Evolutionary conservation across 306 rosid genomes (phyloP).

Genomic region (Psophocarpus tetragonolobus): DNA sequence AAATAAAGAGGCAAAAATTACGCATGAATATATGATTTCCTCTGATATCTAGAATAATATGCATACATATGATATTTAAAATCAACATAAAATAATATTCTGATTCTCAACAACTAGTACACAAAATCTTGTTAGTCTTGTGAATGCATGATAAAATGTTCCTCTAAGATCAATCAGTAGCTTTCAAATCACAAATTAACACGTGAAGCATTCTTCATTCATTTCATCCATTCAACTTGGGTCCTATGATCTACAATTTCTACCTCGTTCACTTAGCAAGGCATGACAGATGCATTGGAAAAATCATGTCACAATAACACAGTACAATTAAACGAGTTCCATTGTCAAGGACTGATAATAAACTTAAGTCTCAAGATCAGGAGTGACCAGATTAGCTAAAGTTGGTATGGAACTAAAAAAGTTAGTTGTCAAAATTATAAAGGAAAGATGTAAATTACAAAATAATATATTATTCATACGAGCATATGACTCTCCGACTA

Average conservation of each 20-base stretch:
- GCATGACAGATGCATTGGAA: background rate
- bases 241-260: background rate
- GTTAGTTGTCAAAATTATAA: background rate
- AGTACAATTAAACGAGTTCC: background rate
- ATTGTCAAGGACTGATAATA: background rate
- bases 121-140: background rate
- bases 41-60: no score
- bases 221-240: background rate
- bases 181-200: background rate
- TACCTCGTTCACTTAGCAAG: background rate
- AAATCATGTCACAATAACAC: background rate
- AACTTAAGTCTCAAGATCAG: constrained; percentile 9
- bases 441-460: background rate
- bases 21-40: no score
- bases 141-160: background rate
- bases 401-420: background rate
- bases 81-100: no score
- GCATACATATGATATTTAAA: no score
- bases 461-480: background rate
- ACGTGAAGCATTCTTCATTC: background rate
- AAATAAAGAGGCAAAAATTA: no score
- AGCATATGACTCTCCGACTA: background rate
- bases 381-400: background rate
- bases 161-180: background rate
- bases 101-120: background rate